phyloP scores from a whole-genome alignment of 2,329 filamentous ascomycete species.

The Dendrostoma leiphaemia region DNA sequence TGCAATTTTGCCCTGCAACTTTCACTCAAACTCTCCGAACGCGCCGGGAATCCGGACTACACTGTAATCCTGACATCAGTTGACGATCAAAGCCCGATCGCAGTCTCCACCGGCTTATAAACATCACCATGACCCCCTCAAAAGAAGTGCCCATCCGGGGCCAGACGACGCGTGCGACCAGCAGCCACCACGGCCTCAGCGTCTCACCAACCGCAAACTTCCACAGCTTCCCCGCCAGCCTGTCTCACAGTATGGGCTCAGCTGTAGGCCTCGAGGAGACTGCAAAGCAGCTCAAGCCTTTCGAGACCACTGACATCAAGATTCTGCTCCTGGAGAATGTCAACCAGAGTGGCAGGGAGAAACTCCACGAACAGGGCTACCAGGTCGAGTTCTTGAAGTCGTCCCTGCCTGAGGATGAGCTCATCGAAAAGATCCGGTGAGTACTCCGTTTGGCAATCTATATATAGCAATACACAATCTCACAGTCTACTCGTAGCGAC shows the following conservation, averaged over 20 bases:
- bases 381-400: conserved; percentile 91
- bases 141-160: conserved; percentile 14
- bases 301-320: conserved; percentile 94
- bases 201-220: conserved; percentile 74
- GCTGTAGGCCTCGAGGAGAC: conserved; percentile 5
- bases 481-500: conserved; percentile 59
- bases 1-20: no score
- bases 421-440: conserved; percentile 94
- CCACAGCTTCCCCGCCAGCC: conserved; percentile 68
- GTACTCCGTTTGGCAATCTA: no score
- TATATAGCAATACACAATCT: no score
- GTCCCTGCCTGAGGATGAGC: conserved; percentile 85
- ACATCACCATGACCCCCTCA: conserved; percentile 15
- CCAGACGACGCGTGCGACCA: conserved; percentile 36
- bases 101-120: neutral
- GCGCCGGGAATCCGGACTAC: neutral
- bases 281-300: conserved; percentile 83
- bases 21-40: neutral
- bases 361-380: conserved; percentile 83
- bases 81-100: neutral
- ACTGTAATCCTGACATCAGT: neutral
- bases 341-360: conserved; percentile 83
- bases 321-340: conserved; percentile 95
- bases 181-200: conserved; percentile 53
- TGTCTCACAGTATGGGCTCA: conserved; percentile 38